A percentile compares a stretch with the other conserved stretches of the same genome.
These are phyloP conservation scores for Trapa bicornis DNA, from an alignment of 345 rosid genomes.

Conservation along the genomic window DNA sequence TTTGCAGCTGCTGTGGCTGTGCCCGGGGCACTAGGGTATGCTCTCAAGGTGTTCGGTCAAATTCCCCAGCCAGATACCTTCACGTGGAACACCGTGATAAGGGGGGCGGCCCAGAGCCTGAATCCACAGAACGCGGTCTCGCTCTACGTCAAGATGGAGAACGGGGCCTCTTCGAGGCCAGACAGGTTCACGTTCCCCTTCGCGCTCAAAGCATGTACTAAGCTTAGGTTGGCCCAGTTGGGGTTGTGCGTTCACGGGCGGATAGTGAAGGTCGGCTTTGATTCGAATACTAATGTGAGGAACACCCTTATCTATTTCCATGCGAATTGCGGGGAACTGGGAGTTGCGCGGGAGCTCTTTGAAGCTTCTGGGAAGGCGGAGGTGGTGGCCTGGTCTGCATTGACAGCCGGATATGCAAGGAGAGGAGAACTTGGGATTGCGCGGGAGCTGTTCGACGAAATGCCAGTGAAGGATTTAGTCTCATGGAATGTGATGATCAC, in stretches of 20 bases:
- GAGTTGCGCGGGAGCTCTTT: conserved; percentile 43
- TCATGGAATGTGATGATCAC: conserved; percentile 36
- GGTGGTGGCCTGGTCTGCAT: conserved; percentile 14
- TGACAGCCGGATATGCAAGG: conserved; percentile 16
- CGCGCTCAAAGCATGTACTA: conserved; percentile 44
- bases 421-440: conserved; percentile 13
- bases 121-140: conserved; percentile 21
- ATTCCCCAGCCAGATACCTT: conserved; percentile 44
- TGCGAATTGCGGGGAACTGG: conserved; percentile 16
- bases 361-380: conserved; percentile 22
- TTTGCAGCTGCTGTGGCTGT: conserved; percentile 32
- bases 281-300: conserved; percentile 8
- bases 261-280: conserved; percentile 12
- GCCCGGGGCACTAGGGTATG: conserved; percentile 33
- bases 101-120: conserved; percentile 44
- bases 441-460: conserved; percentile 12
- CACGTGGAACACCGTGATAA: conserved; percentile 59
- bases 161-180: conserved; percentile 14
- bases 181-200: conserved; percentile 64
- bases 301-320: conserved; percentile 14
- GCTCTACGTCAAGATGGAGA: conserved; percentile 15
- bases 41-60: conserved; percentile 33
- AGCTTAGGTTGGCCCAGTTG: conserved; percentile 20
- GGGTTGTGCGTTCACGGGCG: conserved; percentile 11
- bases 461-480: conserved; percentile 37